These are phyloP conservation scores for Mycena albidolilacea DNA, from an alignment of 768 basidiomycete species.

Conservation along the genomic window DNA sequence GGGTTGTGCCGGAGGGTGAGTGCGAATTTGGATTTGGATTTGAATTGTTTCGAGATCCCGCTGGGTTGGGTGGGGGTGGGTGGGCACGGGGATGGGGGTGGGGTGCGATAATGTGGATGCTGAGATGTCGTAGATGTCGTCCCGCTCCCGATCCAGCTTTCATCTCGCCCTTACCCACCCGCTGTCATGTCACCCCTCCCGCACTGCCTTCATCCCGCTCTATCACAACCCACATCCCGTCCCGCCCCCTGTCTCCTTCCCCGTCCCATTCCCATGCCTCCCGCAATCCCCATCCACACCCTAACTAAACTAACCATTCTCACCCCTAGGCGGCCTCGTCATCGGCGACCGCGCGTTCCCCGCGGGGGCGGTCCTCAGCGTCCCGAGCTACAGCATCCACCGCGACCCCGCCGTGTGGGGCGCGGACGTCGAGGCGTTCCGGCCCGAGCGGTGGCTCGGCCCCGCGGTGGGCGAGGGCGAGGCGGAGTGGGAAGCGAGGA, in stretches of 20 bases:
- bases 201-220: no score
- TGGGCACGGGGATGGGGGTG: no score
- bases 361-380: constrained; percentile 82
- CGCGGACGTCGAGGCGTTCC: constrained; percentile 77
- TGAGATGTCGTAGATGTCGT: no score
- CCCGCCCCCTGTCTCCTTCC: constrained; percentile 59
- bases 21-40: background rate
- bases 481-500: constrained; percentile 53
- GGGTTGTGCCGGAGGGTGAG: constrained; percentile 77
- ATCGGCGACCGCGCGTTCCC: constrained; percentile 73
- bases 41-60: background rate
- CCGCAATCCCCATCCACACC: background rate
- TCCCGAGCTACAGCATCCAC: constrained; percentile 89
- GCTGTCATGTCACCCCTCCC: no score
- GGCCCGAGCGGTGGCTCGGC: constrained; percentile 92
- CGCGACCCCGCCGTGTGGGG: constrained; percentile 84
- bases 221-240: no score
- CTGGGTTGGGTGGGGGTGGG: no score
- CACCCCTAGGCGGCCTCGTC: constrained; percentile 78
- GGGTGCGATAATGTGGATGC: no score
- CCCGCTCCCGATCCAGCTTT: no score
- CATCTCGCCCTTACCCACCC: no score
- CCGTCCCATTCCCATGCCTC: constrained; percentile 52
- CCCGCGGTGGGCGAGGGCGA: no score
- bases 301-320: constrained; percentile 73